Conservation (phyloP, 768 basidiomycete genomes). For the Phylloporus sp. region DNA sequence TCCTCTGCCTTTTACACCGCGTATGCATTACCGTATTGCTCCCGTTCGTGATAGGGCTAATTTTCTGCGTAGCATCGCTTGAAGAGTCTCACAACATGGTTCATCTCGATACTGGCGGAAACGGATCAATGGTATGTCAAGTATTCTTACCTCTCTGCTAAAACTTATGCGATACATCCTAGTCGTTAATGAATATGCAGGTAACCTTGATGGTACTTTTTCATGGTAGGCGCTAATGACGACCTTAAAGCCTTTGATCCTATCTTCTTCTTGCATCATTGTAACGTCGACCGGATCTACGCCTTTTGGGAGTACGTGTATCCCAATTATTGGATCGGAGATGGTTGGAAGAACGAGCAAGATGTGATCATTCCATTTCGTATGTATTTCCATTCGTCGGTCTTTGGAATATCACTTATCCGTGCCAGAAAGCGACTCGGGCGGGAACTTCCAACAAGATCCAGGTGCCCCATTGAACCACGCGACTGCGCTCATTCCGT, state of each 20-base stretch:
- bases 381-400: background rate
- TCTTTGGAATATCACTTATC: background rate
- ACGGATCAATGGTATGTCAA: conserved; percentile 14
- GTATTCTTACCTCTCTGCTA: background rate
- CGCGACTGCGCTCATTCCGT: conserved; percentile 4
- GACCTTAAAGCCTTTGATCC: conserved; percentile 12
- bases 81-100: conserved; percentile 21
- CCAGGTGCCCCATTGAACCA: background rate
- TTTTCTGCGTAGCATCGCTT: conserved; percentile 5
- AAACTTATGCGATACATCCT: background rate
- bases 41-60: background rate
- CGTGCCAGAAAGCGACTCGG: background rate
- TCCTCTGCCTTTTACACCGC: background rate
- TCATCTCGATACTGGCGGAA: conserved; percentile 15
- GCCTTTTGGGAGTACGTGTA: conserved; percentile 24
- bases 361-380: conserved; percentile 4
- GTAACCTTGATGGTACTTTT: background rate
- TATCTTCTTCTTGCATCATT: conserved; percentile 19
- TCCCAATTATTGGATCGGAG: conserved; percentile 12
- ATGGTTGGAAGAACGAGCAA: conserved; percentile 10
- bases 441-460: background rate
- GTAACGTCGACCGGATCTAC: conserved; percentile 18
- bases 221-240: background rate
- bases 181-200: conserved; percentile 17
- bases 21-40: background rate